Percentiles rank a stretch among this genome's conserved stretches.
These are phyloP conservation scores for Penicillium sclerotiorum DNA, from an alignment of 2,329 filamentous ascomycete species.

Conservation along the genomic window DNA sequence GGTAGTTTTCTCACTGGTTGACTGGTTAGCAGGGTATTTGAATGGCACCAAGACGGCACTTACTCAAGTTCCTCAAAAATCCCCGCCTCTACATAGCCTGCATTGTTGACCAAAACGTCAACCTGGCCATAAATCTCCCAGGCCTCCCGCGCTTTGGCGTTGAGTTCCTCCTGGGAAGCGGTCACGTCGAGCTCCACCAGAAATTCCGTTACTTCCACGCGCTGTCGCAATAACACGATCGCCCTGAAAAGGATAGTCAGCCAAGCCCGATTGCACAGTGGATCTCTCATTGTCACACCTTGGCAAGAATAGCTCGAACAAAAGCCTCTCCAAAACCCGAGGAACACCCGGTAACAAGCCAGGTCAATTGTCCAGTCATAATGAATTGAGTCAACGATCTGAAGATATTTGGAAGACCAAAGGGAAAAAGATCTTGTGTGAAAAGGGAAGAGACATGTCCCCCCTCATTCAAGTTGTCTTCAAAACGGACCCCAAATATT, in stretches of 20 bases:
- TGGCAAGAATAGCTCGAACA: background rate
- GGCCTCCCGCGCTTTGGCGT: constrained; percentile 20
- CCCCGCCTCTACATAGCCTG: constrained; percentile 1
- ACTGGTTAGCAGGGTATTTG: background rate
- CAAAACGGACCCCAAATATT: no score
- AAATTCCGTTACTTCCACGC: background rate
- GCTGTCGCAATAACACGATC: constrained; percentile 5
- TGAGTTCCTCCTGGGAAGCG: constrained; percentile 17
- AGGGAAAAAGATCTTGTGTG: no score
- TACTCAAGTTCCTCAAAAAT: constrained; percentile 1
- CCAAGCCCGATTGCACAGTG: background rate
- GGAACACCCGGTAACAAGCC: constrained; percentile 5
- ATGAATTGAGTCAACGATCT: background rate
- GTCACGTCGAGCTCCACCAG: constrained; percentile 28
- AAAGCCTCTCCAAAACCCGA: constrained; percentile 3
- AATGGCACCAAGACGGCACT: background rate
- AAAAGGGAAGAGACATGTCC: no score
- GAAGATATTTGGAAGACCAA: constrained; percentile 37
- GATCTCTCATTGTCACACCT: background rate
- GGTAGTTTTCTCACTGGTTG: background rate
- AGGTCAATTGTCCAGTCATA: background rate
- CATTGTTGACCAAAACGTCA: constrained; percentile 27
- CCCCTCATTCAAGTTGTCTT: no score
- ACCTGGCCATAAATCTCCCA: constrained; percentile 27
- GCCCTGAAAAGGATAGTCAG: background rate